A percentile compares a stretch with the other conserved stretches of the same genome.
Conservation (phyloP, 495 filamentous ascomycete species). For the Sabuloglossum arenarium region DNA sequence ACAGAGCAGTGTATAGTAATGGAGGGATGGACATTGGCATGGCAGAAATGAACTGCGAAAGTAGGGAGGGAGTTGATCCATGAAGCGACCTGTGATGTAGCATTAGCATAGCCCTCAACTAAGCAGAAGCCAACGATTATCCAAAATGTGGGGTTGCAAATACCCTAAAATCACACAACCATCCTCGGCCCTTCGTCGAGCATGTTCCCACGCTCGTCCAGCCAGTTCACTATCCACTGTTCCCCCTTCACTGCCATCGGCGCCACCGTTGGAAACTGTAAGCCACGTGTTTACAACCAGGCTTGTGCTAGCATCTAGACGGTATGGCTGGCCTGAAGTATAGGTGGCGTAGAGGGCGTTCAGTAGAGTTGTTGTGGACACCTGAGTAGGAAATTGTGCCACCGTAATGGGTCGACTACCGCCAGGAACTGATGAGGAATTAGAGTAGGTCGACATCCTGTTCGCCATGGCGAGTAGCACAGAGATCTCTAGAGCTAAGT, state of each 20-base stretch:
- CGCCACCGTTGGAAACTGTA: slow-evolving; percentile 43
- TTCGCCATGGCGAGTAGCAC: slow-evolving; percentile 34
- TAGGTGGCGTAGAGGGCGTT: slow-evolving; percentile 84
- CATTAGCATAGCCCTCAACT: slow-evolving; percentile 7
- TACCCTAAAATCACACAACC: slow-evolving; percentile 83
- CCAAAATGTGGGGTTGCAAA: slow-evolving; percentile 9
- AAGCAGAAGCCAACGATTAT: not conserved
- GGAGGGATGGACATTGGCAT: slow-evolving; percentile 60
- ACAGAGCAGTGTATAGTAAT: slow-evolving; percentile 50
- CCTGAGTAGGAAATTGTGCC: slow-evolving; percentile 49
- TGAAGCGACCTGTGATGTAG: slow-evolving; percentile 51
- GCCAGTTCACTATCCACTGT: slow-evolving; percentile 65
- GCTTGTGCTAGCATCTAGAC: slow-evolving; percentile 76
- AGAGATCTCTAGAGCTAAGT: not conserved
- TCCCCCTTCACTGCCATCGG: slow-evolving; percentile 47
- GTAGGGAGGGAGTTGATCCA: slow-evolving; percentile 63
- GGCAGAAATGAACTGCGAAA: slow-evolving; percentile 60
- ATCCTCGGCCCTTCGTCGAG: slow-evolving; percentile 82
- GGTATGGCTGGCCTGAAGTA: slow-evolving; percentile 57
- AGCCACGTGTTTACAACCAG: slow-evolving; percentile 92
- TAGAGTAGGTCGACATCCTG: slow-evolving; percentile 77
- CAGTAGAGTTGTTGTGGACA: slow-evolving; percentile 81
- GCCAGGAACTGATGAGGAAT: slow-evolving; percentile 37
- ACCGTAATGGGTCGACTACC: slow-evolving; percentile 30
- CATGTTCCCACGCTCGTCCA: slow-evolving; percentile 87